Base-by-base conservation (phyloP, 1,284 basidiomycete species). In the Blastosporella zonata region DNA sequence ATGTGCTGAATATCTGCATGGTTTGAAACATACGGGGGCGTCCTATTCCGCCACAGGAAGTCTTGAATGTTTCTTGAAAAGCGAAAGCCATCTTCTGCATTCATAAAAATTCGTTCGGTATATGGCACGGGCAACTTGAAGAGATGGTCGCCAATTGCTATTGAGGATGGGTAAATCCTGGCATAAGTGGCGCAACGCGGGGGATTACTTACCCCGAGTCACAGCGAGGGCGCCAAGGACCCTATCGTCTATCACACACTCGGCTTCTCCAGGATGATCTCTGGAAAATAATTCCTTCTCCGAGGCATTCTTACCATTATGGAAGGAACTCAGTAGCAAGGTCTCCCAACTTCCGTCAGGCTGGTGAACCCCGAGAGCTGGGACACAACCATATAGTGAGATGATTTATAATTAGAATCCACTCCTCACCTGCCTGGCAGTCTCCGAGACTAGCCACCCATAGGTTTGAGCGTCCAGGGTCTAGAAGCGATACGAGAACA, bases 401-500 rank as follows among this genome's bases (percentile, higher is more conserved):
- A 15, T 46, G 3, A 18, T 29, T 17, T 12, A n/a, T 18, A 20
- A 39, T 33, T 27, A 23, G 23, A 34, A 25, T 17, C 18, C 33
- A 27, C 10, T 46, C 61, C 63, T 50, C 57, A 82, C 83, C 78
- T 64, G 83, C 82, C 59, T 76, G 74, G 56, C 80, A 81, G 61
- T 86, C 71, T 12, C 83, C 83, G 27, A 87, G 66, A 62, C 81
- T 84, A n/a, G 75, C 78, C 31, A 84, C 67, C 83, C 83, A 86
- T 9, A 87, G 54, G 54, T 81, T 73, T 43, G 65, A 68, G 43
- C 64, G 70, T 8, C 59, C 53, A 3, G 81, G 77, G 62, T 85
- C 80, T 29, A 75, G 63, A 29, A 86, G 62, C 17, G 80, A 70
- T 34, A 84, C 59, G 27, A 87, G 66, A 18, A 77, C 77, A 1